Conservation (phyloP, 345 rosid genomes). For the Physaria fendleri region DNA sequence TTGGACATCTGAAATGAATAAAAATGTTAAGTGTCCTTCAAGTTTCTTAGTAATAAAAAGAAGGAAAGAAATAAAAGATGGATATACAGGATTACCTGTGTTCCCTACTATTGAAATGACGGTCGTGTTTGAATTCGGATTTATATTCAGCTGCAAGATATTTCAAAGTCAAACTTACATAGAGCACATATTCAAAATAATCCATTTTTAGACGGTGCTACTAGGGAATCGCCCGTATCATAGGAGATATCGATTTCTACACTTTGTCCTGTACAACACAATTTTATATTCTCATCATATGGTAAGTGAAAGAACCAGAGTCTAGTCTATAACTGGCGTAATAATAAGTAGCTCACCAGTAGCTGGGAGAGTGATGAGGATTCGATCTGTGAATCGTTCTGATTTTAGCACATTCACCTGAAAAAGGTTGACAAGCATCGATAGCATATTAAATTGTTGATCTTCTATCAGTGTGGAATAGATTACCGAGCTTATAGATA, state of each 20-base stretch:
- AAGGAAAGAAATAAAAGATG: neutral
- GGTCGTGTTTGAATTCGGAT: constrained; percentile 56
- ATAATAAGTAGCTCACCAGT: constrained; percentile 44
- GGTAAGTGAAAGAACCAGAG: neutral
- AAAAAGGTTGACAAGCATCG: neutral
- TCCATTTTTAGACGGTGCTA: constrained; percentile 3
- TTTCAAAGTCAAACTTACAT: constrained; percentile 13
- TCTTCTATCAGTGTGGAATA: neutral
- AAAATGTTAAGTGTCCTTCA: neutral
- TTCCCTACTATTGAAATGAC: constrained; percentile 61
- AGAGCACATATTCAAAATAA: neutral
- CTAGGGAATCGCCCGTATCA: constrained; percentile 31
- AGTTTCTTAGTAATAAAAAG: neutral
- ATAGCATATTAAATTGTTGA: neutral
- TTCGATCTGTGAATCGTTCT: constrained; percentile 51
- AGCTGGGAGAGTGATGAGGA: constrained; percentile 61
- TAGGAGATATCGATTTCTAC: constrained; percentile 50
- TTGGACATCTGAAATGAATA: constrained; percentile 53
- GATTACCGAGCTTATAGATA: neutral
- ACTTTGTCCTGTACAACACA: constrained; percentile 52
- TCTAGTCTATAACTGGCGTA: neutral
- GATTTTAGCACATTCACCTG: constrained; percentile 50
- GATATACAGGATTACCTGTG: constrained; percentile 44
- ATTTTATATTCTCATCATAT: constrained; percentile 2
- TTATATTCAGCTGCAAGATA: constrained; percentile 54